These are phyloP conservation scores for Macrophomina pseudophaseolina DNA, from an alignment of 2,329 filamentous ascomycete species.

Conservation along the genomic window DNA sequence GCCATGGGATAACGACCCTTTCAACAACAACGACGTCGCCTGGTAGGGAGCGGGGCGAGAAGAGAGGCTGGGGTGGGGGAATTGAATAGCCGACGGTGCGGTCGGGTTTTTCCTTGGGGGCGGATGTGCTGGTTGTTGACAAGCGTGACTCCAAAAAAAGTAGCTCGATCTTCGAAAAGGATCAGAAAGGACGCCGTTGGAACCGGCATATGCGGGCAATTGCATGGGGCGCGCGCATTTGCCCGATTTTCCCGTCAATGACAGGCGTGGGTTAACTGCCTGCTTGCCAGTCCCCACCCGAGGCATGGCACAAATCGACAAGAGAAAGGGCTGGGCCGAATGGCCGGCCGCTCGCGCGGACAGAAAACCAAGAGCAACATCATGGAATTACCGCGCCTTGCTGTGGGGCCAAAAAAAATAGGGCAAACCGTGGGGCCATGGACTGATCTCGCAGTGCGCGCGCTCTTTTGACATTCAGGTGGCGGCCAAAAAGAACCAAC, in stretches of 20 bases:
- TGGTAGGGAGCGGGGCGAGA: neutral
- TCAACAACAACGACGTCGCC: neutral
- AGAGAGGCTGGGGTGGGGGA: neutral
- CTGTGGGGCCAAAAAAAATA: constrained; percentile 9
- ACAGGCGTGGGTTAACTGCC: neutral
- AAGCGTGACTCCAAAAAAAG: constrained; percentile 10
- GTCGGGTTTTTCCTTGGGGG: constrained; percentile 12
- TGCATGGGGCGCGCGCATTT: neutral
- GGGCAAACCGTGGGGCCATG: constrained; percentile 8
- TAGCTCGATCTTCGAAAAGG: constrained; percentile 23
- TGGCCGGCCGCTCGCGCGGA: neutral
- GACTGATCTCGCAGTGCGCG: constrained; percentile 17
- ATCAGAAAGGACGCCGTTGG: constrained; percentile 23
- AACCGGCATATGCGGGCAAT: constrained; percentile 10
- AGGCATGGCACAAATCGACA: constrained; percentile 4
- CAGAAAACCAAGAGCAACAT: neutral
- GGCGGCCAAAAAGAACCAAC: constrained; percentile 9
- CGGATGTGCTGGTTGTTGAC: neutral
- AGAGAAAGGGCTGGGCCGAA: constrained; percentile 2
- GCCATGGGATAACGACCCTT: constrained; percentile 47
- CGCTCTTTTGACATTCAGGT: neutral
- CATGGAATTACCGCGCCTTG: constrained; percentile 13
- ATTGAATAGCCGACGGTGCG: constrained; percentile 20
- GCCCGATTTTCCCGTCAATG: constrained; percentile 13
- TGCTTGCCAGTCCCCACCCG: neutral